Evolutionary conservation across 306 rosid genomes (phyloP).

Genomic region (Echinosophora koreensis): DNA sequence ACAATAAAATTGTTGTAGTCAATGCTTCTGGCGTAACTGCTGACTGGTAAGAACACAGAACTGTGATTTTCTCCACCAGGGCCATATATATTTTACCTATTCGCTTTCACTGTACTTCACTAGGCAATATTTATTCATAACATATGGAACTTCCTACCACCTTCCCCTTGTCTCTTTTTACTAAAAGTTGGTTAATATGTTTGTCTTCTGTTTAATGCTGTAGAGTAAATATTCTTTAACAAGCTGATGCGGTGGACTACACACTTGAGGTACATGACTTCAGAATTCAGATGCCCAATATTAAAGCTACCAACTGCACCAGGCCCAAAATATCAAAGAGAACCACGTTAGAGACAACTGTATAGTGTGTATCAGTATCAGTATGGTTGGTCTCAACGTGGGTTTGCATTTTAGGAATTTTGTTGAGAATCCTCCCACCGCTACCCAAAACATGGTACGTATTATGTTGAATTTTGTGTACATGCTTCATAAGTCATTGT

Average conservation of each 20-base stretch:
- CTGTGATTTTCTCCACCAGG: constrained; percentile 6
- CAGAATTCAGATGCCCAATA: constrained; percentile 36
- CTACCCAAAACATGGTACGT: neutral
- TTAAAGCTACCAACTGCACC: constrained; percentile 39
- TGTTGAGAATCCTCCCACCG: constrained; percentile 5
- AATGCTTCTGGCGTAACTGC: constrained; percentile 34
- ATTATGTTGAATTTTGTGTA: neutral
- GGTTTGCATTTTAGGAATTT: constrained; percentile 2
- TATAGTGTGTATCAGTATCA: neutral
- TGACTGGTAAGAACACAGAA: constrained; percentile 43
- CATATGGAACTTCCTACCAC: constrained; percentile 1
- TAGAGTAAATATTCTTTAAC: constrained; percentile 21
- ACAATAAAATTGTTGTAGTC: constrained; percentile 49
- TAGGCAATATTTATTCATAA: constrained; percentile 16
- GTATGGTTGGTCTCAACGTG: neutral
- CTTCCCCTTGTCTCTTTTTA: neutral
- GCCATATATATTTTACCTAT: constrained; percentile 11
- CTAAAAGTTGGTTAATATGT: constrained; percentile 20
- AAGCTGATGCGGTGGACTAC: constrained; percentile 37
- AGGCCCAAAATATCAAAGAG: constrained; percentile 25
- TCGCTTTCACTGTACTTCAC: constrained; percentile 27
- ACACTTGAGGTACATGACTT: constrained; percentile 15
- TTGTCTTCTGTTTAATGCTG: constrained; percentile 22
- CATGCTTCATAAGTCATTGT: constrained; percentile 5
- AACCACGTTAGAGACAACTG: constrained; percentile 28